These are phyloP conservation scores for Camelina laxa DNA, from an alignment of 345 rosid genomes.

Conservation along the genomic window DNA sequence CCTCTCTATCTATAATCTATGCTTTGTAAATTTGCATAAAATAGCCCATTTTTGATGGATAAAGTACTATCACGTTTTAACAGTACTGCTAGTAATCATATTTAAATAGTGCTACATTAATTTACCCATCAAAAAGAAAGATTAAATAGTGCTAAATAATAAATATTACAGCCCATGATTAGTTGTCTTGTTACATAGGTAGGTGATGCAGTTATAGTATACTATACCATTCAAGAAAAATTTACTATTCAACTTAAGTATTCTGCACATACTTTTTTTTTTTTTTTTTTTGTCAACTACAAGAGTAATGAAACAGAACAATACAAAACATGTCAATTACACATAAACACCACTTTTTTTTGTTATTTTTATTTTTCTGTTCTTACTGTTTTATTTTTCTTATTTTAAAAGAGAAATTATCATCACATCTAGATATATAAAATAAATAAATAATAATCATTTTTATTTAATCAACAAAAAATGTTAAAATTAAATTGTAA, in stretches of 20 bases:
- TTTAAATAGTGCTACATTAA: not conserved
- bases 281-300: not conserved
- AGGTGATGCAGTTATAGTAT: constrained; percentile 14
- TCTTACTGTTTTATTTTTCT: not conserved
- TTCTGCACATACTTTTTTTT: not conserved
- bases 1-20: constrained; percentile 1
- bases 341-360: not conserved
- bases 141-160: constrained; percentile 22
- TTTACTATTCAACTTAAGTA: constrained; percentile 14
- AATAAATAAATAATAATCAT: not conserved
- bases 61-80: constrained; percentile 9
- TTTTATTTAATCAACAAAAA: not conserved
- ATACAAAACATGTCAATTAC: not conserved
- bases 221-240: not conserved
- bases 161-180: constrained; percentile 31
- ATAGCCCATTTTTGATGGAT: constrained; percentile 8
- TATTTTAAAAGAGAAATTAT: not conserved
- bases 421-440: not conserved
- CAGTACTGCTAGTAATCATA: not conserved
- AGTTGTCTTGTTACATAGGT: constrained; percentile 29
- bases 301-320: not conserved
- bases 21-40: not conserved
- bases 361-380: not conserved
- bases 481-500: not conserved
- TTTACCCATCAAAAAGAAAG: not conserved